A percentile compares a stretch with the other conserved stretches of the same genome.
These are phyloP conservation scores for Leccinum variicolor DNA, from an alignment of 768 basidiomycete genomes.

Conservation along the genomic window DNA sequence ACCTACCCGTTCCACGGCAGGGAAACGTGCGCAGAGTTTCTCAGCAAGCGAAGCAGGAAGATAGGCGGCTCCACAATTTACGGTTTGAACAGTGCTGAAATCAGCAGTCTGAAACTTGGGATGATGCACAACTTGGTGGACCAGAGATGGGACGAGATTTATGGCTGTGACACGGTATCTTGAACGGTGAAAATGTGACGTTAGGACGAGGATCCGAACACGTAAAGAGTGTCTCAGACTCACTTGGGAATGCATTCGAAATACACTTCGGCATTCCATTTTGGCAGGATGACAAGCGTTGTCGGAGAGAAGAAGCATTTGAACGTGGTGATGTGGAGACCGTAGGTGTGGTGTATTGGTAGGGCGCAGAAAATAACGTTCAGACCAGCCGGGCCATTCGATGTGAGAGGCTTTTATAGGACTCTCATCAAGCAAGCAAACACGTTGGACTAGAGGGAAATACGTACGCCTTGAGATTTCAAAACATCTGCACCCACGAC, in stretches of 20 bases:
- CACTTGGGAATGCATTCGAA: slow-evolving; percentile 59
- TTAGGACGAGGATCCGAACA: neutral
- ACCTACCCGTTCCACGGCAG: slow-evolving; percentile 30
- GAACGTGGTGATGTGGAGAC: slow-evolving; percentile 51
- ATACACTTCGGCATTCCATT: slow-evolving; percentile 55
- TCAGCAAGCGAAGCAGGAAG: slow-evolving; percentile 53
- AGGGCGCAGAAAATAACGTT: slow-evolving; percentile 55
- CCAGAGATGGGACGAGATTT: slow-evolving; percentile 56
- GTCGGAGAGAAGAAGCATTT: slow-evolving; percentile 42
- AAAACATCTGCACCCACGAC: slow-evolving; percentile 28
- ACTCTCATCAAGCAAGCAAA: neutral
- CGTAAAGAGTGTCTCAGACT: slow-evolving; percentile 11
- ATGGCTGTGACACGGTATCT: slow-evolving; percentile 56
- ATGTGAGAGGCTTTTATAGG: slow-evolving; percentile 34
- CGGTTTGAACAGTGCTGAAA: slow-evolving; percentile 44
- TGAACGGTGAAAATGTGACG: neutral
- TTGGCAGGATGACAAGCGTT: slow-evolving; percentile 53
- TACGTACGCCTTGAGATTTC: slow-evolving; percentile 40
- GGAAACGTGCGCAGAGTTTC: slow-evolving; percentile 38
- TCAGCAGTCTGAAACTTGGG: slow-evolving; percentile 44
- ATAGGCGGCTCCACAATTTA: slow-evolving; percentile 62
- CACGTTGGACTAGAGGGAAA: neutral
- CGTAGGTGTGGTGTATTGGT: slow-evolving; percentile 69
- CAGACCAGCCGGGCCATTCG: slow-evolving; percentile 40
- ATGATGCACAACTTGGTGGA: slow-evolving; percentile 63